Conservation (phyloP, 1,284 basidiomycete genomes). For the Vanrija pseudolonga region DNA sequence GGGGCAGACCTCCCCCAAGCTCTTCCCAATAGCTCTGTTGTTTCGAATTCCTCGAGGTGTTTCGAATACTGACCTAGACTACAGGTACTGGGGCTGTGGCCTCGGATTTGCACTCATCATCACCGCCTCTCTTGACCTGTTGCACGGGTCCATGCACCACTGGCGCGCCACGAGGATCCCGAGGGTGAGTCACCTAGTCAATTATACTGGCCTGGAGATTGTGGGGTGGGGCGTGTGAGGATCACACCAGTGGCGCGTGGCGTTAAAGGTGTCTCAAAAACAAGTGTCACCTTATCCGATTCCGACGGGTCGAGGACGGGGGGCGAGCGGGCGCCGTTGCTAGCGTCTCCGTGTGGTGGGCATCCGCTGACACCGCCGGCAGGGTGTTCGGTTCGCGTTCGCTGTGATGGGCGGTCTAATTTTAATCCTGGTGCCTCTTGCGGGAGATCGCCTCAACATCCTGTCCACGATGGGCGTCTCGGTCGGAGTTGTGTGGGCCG, state of each 20-base stretch:
- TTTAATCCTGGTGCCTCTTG: constrained; percentile 29
- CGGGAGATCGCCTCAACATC: constrained; percentile 8
- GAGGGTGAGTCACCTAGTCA: constrained; percentile 21
- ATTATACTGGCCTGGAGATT: neutral
- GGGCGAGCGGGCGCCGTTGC: neutral
- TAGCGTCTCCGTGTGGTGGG: neutral
- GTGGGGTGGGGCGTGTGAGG: neutral
- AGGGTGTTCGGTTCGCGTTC: constrained; percentile 21
- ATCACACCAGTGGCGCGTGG: too few relatives aligned
- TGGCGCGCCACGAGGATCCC: constrained; percentile 20
- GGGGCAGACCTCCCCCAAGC: too few relatives aligned
- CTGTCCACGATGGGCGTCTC: constrained; percentile 21
- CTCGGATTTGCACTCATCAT: constrained; percentile 43
- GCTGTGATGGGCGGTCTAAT: constrained; percentile 16
- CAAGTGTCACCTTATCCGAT: neutral
- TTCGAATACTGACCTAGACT: neutral
- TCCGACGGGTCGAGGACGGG: neutral
- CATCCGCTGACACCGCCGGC: constrained; percentile 2
- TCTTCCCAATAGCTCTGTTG: too few relatives aligned
- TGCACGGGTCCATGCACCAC: constrained; percentile 35
- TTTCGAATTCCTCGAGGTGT: too few relatives aligned
- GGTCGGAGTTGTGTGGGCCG: constrained; percentile 23
- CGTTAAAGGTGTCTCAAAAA: neutral
- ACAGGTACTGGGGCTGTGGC: constrained; percentile 47
- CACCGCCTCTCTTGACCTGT: constrained; percentile 41